These are phyloP conservation scores for Penicillium sp. DNA, from an alignment of 2,329 filamentous ascomycete genomes.

Conservation along the genomic window DNA sequence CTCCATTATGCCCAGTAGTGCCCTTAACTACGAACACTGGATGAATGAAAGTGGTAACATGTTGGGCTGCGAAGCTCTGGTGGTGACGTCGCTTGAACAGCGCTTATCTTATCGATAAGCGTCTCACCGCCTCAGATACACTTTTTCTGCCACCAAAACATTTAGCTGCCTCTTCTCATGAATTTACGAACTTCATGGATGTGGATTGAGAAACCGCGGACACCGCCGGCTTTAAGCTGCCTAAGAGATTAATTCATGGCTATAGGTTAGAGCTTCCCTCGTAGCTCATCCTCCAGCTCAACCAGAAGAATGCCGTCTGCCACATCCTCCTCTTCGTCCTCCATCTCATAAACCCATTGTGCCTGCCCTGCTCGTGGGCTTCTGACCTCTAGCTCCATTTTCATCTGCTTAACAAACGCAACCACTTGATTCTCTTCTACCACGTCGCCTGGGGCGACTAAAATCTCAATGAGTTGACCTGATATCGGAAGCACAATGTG, in stretches of 20 bases:
- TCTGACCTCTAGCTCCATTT: slow-evolving; percentile 71
- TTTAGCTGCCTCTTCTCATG: background rate
- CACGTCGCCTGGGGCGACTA: slow-evolving; percentile 58
- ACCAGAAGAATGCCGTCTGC: slow-evolving; percentile 60
- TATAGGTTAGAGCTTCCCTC: slow-evolving; percentile 35
- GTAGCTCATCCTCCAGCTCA: slow-evolving; percentile 48
- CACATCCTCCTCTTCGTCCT: slow-evolving; percentile 61
- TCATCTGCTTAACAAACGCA: slow-evolving; percentile 68
- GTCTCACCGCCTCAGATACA: background rate
- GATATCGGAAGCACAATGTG: slow-evolving; percentile 63
- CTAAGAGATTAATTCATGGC: background rate
- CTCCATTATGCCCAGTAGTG: slow-evolving; percentile 39
- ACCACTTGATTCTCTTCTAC: slow-evolving; percentile 59
- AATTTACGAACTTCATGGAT: background rate
- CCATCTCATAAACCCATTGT: slow-evolving; percentile 57
- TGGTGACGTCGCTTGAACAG: background rate
- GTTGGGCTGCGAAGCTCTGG: background rate
- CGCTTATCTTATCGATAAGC: slow-evolving; percentile 5
- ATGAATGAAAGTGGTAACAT: background rate
- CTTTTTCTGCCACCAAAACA: slow-evolving; percentile 1
- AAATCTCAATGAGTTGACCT: slow-evolving; percentile 64
- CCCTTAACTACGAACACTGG: background rate
- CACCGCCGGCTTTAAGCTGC: background rate
- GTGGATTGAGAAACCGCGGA: background rate
- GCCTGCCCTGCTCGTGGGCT: slow-evolving; percentile 54